Evolutionary conservation across 2,329 filamentous ascomycete genomes (phyloP).

Genomic region (Blumeria hordei): DNA sequence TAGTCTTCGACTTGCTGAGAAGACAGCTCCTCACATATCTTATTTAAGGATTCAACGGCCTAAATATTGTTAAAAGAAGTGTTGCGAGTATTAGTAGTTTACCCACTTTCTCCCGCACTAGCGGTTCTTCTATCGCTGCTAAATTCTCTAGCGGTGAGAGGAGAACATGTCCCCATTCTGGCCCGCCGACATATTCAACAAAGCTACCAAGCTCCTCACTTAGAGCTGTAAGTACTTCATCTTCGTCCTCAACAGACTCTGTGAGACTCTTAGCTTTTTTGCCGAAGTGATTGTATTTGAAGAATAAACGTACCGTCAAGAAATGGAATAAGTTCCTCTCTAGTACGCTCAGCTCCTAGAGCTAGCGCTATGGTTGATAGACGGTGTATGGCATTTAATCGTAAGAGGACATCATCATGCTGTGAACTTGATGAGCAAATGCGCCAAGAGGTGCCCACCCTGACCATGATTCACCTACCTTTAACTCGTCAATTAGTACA

Average conservation of each 20-base stretch:
- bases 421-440: conserved; percentile 18
- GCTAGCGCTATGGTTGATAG: conserved; percentile 95
- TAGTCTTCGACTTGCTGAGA: conserved; percentile 85
- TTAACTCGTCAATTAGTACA: conserved; percentile 97
- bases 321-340: conserved; percentile 96
- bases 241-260: conserved; percentile 98
- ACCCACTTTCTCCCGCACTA: conserved; percentile 84
- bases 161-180: conserved; percentile 84
- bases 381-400: conserved; percentile 94
- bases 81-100: neutral
- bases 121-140: conserved; percentile 90
- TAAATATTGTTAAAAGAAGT: conserved; percentile 16
- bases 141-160: conserved; percentile 94
- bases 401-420: conserved; percentile 96
- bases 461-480: conserved; percentile 31
- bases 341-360: conserved; percentile 82
- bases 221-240: conserved; percentile 88
- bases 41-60: conserved; percentile 98
- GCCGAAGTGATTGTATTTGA: neutral
- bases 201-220: conserved; percentile 94
- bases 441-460: neutral
- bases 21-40: conserved; percentile 86
- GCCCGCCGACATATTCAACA: conserved; percentile 90
- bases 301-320: conserved; percentile 48
- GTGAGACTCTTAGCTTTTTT: conserved; percentile 15